Conservation (phyloP, 2,329 filamentous ascomycete species). For the Pyrenophora seminiperda region DNA sequence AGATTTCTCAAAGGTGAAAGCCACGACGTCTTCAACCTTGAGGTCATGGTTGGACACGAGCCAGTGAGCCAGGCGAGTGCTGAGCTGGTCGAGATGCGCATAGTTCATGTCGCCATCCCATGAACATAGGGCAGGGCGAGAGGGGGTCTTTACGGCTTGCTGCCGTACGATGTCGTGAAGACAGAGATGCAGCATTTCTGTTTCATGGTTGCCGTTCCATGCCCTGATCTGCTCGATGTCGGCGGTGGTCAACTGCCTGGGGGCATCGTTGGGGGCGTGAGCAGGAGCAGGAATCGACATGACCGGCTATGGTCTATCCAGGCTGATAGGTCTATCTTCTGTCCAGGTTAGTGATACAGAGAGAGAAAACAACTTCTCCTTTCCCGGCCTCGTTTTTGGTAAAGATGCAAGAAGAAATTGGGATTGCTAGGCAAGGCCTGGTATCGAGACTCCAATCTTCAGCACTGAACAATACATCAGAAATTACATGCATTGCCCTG, state of each 20-base stretch:
- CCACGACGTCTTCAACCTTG: conserved; percentile 10
- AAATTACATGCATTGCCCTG: not conserved
- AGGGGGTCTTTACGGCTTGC: not conserved
- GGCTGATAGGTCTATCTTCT: no score
- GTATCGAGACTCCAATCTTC: not conserved
- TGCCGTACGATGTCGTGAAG: not conserved
- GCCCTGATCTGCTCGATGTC: not conserved
- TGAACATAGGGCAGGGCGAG: conserved; percentile 4
- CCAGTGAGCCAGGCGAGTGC: not conserved
- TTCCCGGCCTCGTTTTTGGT: not conserved
- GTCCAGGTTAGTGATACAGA: not conserved
- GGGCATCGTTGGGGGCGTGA: not conserved
- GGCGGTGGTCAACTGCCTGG: not conserved
- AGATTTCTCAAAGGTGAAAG: conserved; percentile 29
- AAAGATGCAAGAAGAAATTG: not conserved
- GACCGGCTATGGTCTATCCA: not conserved
- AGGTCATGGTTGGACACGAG: conserved; percentile 3
- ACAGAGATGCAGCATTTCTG: not conserved
- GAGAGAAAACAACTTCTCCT: not conserved
- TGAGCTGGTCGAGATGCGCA: not conserved
- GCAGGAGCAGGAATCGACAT: not conserved
- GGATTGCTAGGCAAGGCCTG: not conserved
- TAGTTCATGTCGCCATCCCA: not conserved
- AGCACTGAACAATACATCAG: not conserved
- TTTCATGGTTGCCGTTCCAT: not conserved